Conservation (phyloP, 148 eudicot species). For the Rhododendron henanense region DNA sequence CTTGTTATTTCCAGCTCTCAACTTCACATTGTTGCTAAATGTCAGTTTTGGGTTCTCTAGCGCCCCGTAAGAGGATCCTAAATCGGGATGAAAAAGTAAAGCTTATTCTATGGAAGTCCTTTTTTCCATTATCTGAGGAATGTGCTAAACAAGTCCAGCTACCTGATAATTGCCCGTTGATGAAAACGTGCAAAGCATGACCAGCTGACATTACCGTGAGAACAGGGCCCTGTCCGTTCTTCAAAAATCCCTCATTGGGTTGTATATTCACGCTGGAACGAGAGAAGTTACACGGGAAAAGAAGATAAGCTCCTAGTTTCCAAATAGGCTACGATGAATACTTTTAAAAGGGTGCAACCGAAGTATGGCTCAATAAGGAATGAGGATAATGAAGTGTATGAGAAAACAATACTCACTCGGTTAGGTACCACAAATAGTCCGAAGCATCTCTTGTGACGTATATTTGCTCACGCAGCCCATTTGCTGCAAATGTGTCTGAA, state of each 20-base stretch:
- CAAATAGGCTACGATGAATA: neutral
- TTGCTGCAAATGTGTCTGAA: slow-evolving; percentile 34
- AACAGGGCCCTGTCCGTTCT: slow-evolving; percentile 41
- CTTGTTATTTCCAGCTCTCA: slow-evolving; percentile 70
- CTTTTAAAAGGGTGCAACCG: neutral
- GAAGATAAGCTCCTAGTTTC: neutral
- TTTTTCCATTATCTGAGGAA: neutral
- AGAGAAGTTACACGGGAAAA: neutral
- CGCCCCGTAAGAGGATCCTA: slow-evolving; percentile 66
- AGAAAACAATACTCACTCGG: slow-evolving; percentile 49
- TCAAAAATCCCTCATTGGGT: slow-evolving; percentile 46
- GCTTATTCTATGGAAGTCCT: neutral
- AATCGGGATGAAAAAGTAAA: neutral
- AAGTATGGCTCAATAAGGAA: neutral
- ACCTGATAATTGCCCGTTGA: slow-evolving; percentile 75
- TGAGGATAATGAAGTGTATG: neutral
- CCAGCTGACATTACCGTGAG: slow-evolving; percentile 83
- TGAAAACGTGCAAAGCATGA: slow-evolving; percentile 65
- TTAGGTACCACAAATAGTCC: slow-evolving; percentile 91
- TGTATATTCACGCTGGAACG: slow-evolving; percentile 48
- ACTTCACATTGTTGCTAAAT: slow-evolving; percentile 49
- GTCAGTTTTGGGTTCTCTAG: slow-evolving; percentile 63
- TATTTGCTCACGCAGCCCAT: slow-evolving; percentile 66
- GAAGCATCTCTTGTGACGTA: slow-evolving; percentile 72
- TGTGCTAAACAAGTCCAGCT: neutral